These are phyloP conservation scores for Rhodosporidiobolus odoratus DNA, from an alignment of 768 basidiomycete species.

Conservation along the genomic window DNA sequence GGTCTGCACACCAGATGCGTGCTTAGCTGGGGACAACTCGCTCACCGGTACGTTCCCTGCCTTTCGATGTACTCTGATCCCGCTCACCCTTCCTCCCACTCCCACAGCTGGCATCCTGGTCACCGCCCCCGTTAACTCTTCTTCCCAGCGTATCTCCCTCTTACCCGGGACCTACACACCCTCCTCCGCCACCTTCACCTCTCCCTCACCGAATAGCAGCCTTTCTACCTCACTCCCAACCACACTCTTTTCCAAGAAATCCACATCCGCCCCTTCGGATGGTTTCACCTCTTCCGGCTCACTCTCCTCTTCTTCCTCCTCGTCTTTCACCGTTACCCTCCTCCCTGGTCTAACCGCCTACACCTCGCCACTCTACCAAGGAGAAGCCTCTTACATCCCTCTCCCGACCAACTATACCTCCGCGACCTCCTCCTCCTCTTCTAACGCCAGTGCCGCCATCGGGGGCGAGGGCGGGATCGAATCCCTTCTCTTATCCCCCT, in stretches of 20 bases:
- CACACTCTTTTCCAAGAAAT: not conserved
- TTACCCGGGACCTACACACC: constrained; percentile 36
- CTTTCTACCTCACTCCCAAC: constrained; percentile 4
- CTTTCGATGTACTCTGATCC: too few species aligned
- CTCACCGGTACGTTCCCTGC: constrained; percentile 16
- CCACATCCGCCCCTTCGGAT: constrained; percentile 23
- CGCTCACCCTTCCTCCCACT: not conserved
- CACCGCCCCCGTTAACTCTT: constrained; percentile 1
- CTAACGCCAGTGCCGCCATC: too few species aligned
- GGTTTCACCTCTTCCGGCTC: constrained; percentile 55
- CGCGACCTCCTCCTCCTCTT: not conserved
- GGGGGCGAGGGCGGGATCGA: constrained; percentile 19
- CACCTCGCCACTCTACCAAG: constrained; percentile 60
- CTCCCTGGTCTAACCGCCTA: constrained; percentile 66
- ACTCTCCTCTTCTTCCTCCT: constrained; percentile 43
- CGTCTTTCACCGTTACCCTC: constrained; percentile 54
- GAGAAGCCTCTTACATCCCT: constrained; percentile 58
- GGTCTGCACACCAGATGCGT: constrained; percentile 33
- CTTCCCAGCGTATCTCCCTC: constrained; percentile 21
- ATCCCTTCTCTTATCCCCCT: constrained; percentile 27
- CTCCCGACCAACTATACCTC: constrained; percentile 51
- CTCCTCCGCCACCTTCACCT: constrained; percentile 14
- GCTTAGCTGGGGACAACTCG: constrained; percentile 26
- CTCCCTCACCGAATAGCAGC: not conserved
- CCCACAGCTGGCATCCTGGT: constrained; percentile 22